Percentiles rank a stretch among this genome's conserved stretches.
phyloP scores from a whole-genome alignment of 768 basidiomycete species.

The Rhodotorula toruloides region DNA sequence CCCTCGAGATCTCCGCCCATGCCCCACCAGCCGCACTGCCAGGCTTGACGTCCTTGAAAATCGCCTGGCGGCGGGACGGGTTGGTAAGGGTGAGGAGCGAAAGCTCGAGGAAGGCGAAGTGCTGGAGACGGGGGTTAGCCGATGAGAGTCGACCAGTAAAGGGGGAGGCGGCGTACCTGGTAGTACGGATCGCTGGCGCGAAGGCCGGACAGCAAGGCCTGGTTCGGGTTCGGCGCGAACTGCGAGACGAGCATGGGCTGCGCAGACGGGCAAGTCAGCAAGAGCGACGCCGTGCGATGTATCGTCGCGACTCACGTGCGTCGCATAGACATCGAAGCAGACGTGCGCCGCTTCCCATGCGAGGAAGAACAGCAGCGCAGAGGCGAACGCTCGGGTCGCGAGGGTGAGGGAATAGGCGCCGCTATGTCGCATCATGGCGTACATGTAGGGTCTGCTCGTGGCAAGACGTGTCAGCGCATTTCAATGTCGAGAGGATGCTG shows the following conservation, averaged over 20 bases:
- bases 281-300: rapidly evolving
- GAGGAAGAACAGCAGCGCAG: constrained; percentile 3
- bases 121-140: background rate
- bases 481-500: background rate
- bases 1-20: constrained; percentile 32
- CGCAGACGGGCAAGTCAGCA: background rate
- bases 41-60: constrained; percentile 37
- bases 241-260: constrained; percentile 36
- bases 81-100: constrained; percentile 18
- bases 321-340: constrained; percentile 35
- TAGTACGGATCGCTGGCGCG: constrained; percentile 27
- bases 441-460: constrained; percentile 34
- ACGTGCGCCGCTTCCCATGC: constrained; percentile 26
- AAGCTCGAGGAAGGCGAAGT: constrained; percentile 39
- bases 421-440: constrained; percentile 20
- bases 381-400: constrained; percentile 1
- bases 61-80: constrained; percentile 22
- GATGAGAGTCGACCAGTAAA: background rate
- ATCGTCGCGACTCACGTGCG: constrained; percentile 31
- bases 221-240: constrained; percentile 29
- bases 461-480: background rate
- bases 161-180: constrained; percentile 8
- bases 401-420: constrained; percentile 33
- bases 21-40: constrained; percentile 15
- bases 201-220: constrained; percentile 31